phyloP scores from a whole-genome alignment of 805 yeast genomes.

The Candida loeiensis region DNA sequence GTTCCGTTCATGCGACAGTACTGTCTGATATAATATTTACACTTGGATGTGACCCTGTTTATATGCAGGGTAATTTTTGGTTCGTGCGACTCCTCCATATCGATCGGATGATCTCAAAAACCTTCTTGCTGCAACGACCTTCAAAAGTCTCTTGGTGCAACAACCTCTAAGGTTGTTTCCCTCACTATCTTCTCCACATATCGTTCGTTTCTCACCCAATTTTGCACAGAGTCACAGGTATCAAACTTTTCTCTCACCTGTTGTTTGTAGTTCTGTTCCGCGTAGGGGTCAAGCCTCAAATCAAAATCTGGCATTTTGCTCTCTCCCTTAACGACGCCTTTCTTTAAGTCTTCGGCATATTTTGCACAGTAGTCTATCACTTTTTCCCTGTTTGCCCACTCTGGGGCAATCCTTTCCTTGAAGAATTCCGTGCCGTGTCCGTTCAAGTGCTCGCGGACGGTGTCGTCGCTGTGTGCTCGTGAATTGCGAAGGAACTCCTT shows the following conservation, averaged over 20 bases:
- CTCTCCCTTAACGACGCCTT: slow-evolving; percentile 5
- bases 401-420: slow-evolving; percentile 25
- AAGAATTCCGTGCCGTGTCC: slow-evolving; percentile 27
- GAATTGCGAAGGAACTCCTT: slow-evolving; percentile 38
- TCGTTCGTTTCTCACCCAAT: slow-evolving; percentile 36
- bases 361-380: slow-evolving; percentile 29
- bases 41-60: no score
- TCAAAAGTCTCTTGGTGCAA: neutral
- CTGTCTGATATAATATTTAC: no score
- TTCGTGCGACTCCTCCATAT: no score
- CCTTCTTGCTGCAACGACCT: no score
- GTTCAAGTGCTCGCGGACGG: slow-evolving; percentile 36
- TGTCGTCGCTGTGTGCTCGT: slow-evolving; percentile 39
- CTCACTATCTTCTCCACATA: slow-evolving; percentile 32
- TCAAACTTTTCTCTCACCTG: slow-evolving; percentile 20
- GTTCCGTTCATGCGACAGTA: no score
- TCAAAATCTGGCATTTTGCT: slow-evolving; percentile 17
- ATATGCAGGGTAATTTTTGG: no score
- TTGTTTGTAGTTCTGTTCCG: slow-evolving; percentile 23
- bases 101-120: no score
- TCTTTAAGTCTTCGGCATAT: slow-evolving; percentile 24
- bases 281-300: slow-evolving; percentile 39
- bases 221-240: slow-evolving; percentile 27
- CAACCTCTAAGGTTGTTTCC: slow-evolving; percentile 7
- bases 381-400: slow-evolving; percentile 33